Evolutionary conservation across 2,329 filamentous ascomycete genomes (phyloP).

Genomic region (Trichophyton rubrum): DNA sequence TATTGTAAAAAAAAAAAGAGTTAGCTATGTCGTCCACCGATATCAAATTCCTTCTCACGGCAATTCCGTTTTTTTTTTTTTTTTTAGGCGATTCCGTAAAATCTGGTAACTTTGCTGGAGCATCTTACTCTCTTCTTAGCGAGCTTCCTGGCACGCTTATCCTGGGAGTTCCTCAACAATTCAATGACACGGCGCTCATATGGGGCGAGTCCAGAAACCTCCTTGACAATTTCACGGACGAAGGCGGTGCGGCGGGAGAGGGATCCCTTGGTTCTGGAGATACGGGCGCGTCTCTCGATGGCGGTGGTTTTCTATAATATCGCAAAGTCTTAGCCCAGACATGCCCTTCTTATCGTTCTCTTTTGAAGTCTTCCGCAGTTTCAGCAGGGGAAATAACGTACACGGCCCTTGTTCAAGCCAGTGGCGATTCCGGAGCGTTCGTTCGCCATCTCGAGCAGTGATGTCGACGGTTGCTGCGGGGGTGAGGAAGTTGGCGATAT

Average conservation of each 20-base stretch:
- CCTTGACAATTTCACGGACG: slow-evolving; percentile 94
- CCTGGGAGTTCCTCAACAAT: slow-evolving; percentile 96
- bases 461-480: slow-evolving; percentile 13
- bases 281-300: slow-evolving; percentile 61
- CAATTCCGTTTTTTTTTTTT: not conserved
- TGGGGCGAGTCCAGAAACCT: slow-evolving; percentile 87
- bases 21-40: not conserved
- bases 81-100: not conserved
- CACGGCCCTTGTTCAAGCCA: slow-evolving; percentile 54
- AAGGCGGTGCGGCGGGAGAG: slow-evolving; percentile 94
- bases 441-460: slow-evolving; percentile 37
- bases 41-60: not conserved
- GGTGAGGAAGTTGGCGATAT: slow-evolving; percentile 11
- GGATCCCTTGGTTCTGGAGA: slow-evolving; percentile 84
- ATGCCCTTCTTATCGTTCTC: not conserved
- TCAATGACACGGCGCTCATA: slow-evolving; percentile 99
- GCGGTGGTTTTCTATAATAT: slow-evolving; percentile 61
- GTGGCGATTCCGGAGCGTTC: slow-evolving; percentile 44
- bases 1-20: slow-evolving; percentile 24
- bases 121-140: slow-evolving; percentile 90
- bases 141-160: slow-evolving; percentile 98
- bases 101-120: not conserved
- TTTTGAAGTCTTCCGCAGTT: not conserved
- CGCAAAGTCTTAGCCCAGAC: not conserved
- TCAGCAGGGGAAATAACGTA: slow-evolving; percentile 35